Evolutionary conservation across 2,329 filamentous ascomycete species (phyloP).

Genomic region (Pseudofabraea citricarpa): DNA sequence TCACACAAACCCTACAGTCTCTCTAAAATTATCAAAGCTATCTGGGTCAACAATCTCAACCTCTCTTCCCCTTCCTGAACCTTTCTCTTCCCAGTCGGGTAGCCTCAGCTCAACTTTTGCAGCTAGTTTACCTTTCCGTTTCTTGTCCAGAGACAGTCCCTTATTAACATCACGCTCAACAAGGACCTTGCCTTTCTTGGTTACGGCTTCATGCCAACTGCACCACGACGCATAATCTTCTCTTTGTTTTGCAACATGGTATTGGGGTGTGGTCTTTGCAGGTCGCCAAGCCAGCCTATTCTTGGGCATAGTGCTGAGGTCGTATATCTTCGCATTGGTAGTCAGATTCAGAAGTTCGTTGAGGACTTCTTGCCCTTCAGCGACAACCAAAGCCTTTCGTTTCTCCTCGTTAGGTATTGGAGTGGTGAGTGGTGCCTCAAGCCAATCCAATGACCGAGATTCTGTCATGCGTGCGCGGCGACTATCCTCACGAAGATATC

Average conservation of each 20-base stretch:
- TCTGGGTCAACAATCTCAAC: conserved; percentile 26
- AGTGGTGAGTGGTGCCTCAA: conserved; percentile 54
- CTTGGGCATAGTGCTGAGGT: conserved; percentile 51
- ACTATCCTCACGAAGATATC: conserved; percentile 65
- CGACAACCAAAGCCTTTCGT: conserved; percentile 45
- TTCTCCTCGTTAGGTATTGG: conserved; percentile 39
- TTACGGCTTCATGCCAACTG: conserved; percentile 50
- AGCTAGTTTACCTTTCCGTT: conserved; percentile 13
- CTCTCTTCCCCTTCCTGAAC: conserved; percentile 15
- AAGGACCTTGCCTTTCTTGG: conserved; percentile 46
- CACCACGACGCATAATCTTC: conserved; percentile 63
- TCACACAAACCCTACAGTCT: conserved; percentile 26
- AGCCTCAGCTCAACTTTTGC: conserved; percentile 23
- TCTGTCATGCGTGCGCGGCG: conserved; percentile 54
- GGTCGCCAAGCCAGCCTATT: conserved; percentile 64
- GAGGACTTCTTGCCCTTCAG: conserved; percentile 60
- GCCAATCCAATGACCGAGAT: conserved; percentile 54
- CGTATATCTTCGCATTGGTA: conserved; percentile 49
- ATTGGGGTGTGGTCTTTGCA: conserved; percentile 57
- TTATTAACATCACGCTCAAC: conserved; percentile 19
- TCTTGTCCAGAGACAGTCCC: conserved; percentile 11
- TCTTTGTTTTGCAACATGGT: conserved; percentile 58
- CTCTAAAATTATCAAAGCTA: conserved; percentile 25
- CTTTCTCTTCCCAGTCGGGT: conserved; percentile 21
- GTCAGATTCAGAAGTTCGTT: conserved; percentile 61